Evolutionary conservation across 140 eudicot genomes (phyloP).

Genomic region (Eryngium alpinum): DNA sequence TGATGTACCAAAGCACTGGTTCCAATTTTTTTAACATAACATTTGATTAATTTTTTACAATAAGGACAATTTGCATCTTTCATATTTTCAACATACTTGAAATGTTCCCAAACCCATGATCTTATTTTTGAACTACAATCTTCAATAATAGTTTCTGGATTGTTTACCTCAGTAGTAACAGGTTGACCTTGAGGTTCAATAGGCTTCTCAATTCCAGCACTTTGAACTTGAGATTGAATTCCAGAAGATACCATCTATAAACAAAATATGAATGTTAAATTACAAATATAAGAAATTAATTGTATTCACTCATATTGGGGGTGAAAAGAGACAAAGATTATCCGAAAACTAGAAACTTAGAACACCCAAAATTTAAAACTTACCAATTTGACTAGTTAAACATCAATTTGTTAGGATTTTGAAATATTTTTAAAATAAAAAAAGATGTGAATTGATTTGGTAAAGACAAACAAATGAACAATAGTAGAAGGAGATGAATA

Average conservation of each 20-base stretch:
- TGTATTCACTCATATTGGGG: too few relatives aligned
- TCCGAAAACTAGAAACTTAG: too few relatives aligned
- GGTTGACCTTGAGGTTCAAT: background rate
- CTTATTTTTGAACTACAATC: background rate
- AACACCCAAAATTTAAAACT: too few relatives aligned
- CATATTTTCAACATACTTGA: background rate
- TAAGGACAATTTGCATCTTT: background rate
- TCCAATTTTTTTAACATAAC: background rate
- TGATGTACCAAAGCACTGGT: background rate
- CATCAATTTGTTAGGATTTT: too few relatives aligned
- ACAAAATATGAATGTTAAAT: too few relatives aligned
- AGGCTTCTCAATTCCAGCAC: background rate
- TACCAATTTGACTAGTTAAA: too few relatives aligned
- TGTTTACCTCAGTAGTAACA: background rate
- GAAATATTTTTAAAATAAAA: too few relatives aligned
- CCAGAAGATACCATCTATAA: background rate
- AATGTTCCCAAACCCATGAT: background rate
- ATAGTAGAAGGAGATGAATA: too few relatives aligned
- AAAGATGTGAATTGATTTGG: too few relatives aligned
- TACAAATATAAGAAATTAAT: too few relatives aligned
- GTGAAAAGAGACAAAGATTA: too few relatives aligned
- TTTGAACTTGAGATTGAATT: background rate
- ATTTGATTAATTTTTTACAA: background rate
- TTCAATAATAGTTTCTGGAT: background rate
- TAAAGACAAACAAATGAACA: too few relatives aligned